These are phyloP conservation scores for Rhizopogon rudus DNA, from an alignment of 768 basidiomycete genomes.

Conservation along the genomic window DNA sequence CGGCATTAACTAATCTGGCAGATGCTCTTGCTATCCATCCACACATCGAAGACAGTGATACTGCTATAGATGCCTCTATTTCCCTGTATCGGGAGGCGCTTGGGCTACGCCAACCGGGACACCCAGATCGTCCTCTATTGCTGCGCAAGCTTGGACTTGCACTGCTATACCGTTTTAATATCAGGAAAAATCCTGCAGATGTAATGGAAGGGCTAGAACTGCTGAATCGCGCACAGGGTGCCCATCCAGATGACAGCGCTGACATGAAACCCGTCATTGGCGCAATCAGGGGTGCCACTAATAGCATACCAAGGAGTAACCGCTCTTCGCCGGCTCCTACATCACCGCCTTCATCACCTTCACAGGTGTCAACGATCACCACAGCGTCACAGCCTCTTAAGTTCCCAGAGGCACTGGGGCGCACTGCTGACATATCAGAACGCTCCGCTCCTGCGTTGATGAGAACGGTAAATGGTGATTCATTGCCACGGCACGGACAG, in stretches of 20 bases:
- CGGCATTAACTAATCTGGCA: conserved; percentile 9
- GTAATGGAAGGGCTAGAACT: neutral
- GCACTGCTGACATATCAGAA: conserved; percentile 1
- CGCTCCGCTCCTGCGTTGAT: neutral
- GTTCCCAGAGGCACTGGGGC: neutral
- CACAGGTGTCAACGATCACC: neutral
- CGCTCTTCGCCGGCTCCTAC: neutral
- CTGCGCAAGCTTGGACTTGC: conserved; percentile 3
- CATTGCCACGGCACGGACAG: neutral
- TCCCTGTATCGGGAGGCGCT: conserved; percentile 7
- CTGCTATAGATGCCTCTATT: neutral
- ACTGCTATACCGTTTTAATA: conserved; percentile 3
- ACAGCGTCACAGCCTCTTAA: neutral
- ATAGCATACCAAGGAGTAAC: neutral
- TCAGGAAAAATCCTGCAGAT: neutral
- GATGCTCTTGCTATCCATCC: neutral
- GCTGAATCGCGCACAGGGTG: neutral
- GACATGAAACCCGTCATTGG: neutral
- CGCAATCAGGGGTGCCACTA: neutral
- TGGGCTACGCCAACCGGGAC: neutral
- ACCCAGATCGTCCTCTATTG: conserved; percentile 6
- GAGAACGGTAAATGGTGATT: neutral
- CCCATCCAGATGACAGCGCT: neutral
- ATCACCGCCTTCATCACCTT: neutral
- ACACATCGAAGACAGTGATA: neutral